phyloP scores from a whole-genome alignment of 257 asterid genomes.

The Ajuga chamaepitys region DNA sequence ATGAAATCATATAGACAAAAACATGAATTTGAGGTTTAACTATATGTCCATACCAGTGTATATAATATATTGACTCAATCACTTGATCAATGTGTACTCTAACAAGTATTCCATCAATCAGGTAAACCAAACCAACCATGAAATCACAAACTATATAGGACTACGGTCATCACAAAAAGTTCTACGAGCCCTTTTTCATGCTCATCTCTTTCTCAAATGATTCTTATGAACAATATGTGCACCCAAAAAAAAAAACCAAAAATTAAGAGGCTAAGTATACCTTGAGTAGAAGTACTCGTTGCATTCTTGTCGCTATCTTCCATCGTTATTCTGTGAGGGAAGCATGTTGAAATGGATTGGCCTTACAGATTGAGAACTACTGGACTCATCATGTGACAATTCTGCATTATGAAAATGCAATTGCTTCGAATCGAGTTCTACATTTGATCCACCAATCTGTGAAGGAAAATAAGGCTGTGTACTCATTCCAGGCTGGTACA shows the following conservation, averaged over 20 bases:
- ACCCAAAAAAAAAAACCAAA: neutral
- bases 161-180: neutral
- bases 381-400: conserved; percentile 18
- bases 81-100: neutral
- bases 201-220: neutral
- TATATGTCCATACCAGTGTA: conserved; percentile 8
- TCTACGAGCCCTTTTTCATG: neutral
- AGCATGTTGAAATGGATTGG: conserved; percentile 46
- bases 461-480: conserved; percentile 51
- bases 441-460: conserved; percentile 9
- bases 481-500: conserved; percentile 38
- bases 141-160: conserved; percentile 18
- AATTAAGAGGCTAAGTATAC: neutral
- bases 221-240: neutral
- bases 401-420: conserved; percentile 32
- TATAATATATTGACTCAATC: neutral
- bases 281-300: neutral
- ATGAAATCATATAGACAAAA: conserved; percentile 6
- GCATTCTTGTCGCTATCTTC: conserved; percentile 18
- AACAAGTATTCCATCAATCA: no score
- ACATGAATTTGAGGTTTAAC: neutral
- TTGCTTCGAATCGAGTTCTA: conserved; percentile 33
- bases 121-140: conserved; percentile 8
- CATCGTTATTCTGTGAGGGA: conserved; percentile 34
- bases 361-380: conserved; percentile 24